phyloP scores from a whole-genome alignment of 1,284 basidiomycete species.

The Meripilus lineatus region DNA sequence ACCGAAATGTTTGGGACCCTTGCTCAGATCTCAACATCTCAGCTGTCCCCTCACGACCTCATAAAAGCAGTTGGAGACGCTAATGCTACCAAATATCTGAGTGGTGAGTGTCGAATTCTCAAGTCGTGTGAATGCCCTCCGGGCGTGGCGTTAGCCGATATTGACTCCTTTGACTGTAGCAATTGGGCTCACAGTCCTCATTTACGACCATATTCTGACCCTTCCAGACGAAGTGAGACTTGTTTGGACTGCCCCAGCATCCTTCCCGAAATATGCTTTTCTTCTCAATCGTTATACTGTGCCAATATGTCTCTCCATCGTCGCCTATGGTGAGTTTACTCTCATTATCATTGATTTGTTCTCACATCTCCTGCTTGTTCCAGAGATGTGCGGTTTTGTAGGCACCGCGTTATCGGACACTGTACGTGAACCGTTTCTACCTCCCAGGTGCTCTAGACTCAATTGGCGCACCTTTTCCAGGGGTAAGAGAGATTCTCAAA shows the following conservation, averaged over 20 bases:
- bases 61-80: constrained; percentile 13
- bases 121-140: too few relatives aligned
- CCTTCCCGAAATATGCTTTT: constrained; percentile 16
- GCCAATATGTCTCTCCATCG: constrained; percentile 5
- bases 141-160: not conserved
- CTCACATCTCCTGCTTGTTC: not conserved
- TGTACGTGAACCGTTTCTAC: constrained; percentile 13
- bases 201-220: constrained; percentile 16
- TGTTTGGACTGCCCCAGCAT: constrained; percentile 13
- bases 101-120: constrained; percentile 10
- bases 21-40: too few relatives aligned
- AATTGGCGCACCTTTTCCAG: not conserved
- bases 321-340: constrained; percentile 10
- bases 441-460: not conserved
- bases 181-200: constrained; percentile 18
- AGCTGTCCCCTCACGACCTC: not conserved
- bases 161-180: constrained; percentile 14
- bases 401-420: constrained; percentile 15
- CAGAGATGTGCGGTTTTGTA: constrained; percentile 26
- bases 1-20: not conserved
- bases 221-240: constrained; percentile 14
- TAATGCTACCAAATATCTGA: constrained; percentile 14
- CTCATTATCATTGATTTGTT: not conserved
- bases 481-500: not conserved
- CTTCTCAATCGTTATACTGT: constrained; percentile 16